Evolutionary conservation across 495 filamentous ascomycete species (phyloP).

Genomic region (Aspergillus taichungensis): DNA sequence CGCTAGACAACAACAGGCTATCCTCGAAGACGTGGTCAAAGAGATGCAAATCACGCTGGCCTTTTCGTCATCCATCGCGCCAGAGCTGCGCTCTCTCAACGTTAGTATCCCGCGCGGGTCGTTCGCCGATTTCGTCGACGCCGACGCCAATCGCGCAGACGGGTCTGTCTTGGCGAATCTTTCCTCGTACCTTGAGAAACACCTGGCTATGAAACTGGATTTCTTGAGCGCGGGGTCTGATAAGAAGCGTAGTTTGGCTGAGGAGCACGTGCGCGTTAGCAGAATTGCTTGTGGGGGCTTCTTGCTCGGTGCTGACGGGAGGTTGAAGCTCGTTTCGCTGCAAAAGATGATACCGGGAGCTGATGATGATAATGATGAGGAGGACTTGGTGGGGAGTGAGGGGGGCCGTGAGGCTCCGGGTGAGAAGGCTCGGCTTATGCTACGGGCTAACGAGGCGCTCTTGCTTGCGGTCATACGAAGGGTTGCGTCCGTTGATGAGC

Average conservation of each 20-base stretch:
- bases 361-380: constrained; percentile 10
- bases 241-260: constrained; percentile 5
- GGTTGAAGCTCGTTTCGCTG: constrained; percentile 40
- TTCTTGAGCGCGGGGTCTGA: constrained; percentile 16
- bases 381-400: constrained; percentile 7
- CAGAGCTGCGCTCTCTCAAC: constrained; percentile 38
- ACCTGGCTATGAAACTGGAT: constrained; percentile 43
- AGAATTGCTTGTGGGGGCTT: constrained; percentile 47
- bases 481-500: constrained; percentile 16
- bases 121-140: constrained; percentile 18
- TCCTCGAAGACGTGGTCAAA: constrained; percentile 25
- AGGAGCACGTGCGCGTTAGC: constrained; percentile 35
- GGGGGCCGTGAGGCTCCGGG: not conserved
- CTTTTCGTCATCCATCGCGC: constrained; percentile 30
- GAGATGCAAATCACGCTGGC: constrained; percentile 35
- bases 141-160: not conserved
- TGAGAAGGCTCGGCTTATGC: constrained; percentile 3
- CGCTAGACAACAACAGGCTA: not conserved
- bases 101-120: constrained; percentile 33
- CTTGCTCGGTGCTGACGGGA: constrained; percentile 43
- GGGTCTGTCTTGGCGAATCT: constrained; percentile 34
- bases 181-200: constrained; percentile 32
- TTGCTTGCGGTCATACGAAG: constrained; percentile 22
- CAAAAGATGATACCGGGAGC: not conserved
- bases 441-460: constrained; percentile 21